Base-by-base conservation (phyloP, 1,284 basidiomycete genomes). In the Fomitiporia mediterranea region DNA sequence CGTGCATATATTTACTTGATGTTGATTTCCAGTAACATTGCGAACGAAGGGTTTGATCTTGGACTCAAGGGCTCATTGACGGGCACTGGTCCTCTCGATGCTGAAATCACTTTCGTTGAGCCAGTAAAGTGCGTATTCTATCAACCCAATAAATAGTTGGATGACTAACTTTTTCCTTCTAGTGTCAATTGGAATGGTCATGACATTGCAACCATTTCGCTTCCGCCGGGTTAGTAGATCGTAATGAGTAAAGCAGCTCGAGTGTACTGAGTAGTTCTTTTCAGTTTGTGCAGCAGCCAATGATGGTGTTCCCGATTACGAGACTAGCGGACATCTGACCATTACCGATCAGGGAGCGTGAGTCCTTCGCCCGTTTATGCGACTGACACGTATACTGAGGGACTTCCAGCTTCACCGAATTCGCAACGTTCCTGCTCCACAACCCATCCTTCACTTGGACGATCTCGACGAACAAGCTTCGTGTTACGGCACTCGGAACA, bases 271-370 rank as follows among this genome's bases (percentile, higher is more conserved):
- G 17, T 53, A n/a, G 43, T 8, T 13, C 11, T 48, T 32, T 58
- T 4, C 58, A 79, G 83, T 89, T n/a, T 90, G 88, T 66, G 81
- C 84, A 21, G 75, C 79, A 19, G 86, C 87, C 6, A 80, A 86
- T 60, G 71, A 66, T 8, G 88, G 88, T 58, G 82, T 86, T 25
- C 88, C 86, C 2, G 70, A 87, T 63, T 83, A 86, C 60, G 65
- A 70, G 38, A 72, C 82, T 0, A 76, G 68, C 48, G 83, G 73
- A 30, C 72, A 63, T n/a, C 65, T 86, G 27, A 73, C 72, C 2
- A 87, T 86, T 55, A 84, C 75, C 1, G 72, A 86, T 58, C 64
- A 71, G 46, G 67, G 66, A 30, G 66, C 66, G 80, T 81, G 66
- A 46, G 79, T 67, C 5, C 5, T 30, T 40, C 23, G 17, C 11